Conservation (phyloP, 129 eudicot species). For the Deinandra increscens region DNA sequence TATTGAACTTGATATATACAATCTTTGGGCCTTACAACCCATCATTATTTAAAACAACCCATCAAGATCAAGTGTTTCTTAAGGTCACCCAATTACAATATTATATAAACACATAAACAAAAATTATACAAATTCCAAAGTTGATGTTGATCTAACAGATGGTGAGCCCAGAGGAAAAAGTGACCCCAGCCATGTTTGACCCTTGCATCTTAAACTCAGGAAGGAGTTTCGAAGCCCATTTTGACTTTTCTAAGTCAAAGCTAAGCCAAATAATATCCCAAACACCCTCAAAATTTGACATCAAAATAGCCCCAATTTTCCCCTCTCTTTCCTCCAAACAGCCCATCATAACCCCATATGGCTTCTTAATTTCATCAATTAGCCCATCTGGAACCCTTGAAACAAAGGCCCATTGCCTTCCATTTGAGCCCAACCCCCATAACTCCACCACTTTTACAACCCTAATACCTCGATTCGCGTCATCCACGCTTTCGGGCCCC, state of each 20-base stretch:
- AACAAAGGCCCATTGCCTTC: conserved; percentile 47
- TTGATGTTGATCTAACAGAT: conserved; percentile 26
- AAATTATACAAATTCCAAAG: conserved; percentile 27
- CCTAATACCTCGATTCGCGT: conserved; percentile 23
- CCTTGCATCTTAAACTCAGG: conserved; percentile 65
- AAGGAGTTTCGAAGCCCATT: conserved; percentile 49
- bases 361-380: conserved; percentile 44
- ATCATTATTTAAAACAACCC: conserved; percentile 3
- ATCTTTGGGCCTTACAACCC: conserved; percentile 7
- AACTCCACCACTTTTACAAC: conserved; percentile 44
- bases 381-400: conserved; percentile 48
- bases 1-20: neutral
- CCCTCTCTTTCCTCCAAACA: conserved; percentile 47
- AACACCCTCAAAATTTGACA: conserved; percentile 58
- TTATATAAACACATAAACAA: neutral
- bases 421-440: conserved; percentile 57
- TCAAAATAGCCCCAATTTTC: conserved; percentile 42
- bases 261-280: conserved; percentile 69
- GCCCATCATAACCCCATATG: conserved; percentile 73
- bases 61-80: neutral
- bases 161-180: conserved; percentile 60
- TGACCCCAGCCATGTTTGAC: conserved; percentile 65
- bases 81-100: neutral
- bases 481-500: conserved; percentile 19
- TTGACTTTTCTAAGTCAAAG: conserved; percentile 32